These are phyloP conservation scores for Apiospora marii DNA, from an alignment of 2,329 filamentous ascomycete genomes.

Conservation along the genomic window DNA sequence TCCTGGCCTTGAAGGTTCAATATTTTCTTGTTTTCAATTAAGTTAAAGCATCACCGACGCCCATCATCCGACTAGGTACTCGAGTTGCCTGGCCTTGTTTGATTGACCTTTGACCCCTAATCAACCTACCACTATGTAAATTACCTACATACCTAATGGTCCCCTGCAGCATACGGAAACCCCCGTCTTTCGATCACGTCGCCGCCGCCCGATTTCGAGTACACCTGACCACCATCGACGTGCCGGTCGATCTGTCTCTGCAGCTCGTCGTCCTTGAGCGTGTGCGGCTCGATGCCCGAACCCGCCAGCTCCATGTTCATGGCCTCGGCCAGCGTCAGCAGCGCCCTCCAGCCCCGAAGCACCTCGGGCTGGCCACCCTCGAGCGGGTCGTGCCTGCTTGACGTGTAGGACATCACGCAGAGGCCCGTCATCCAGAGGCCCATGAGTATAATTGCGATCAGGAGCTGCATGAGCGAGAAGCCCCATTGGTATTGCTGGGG, in stretches of 20 bases:
- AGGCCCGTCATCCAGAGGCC: background rate
- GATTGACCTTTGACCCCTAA: background rate
- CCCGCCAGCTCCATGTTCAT: constrained; percentile 2
- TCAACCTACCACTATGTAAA: background rate
- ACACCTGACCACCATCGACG: background rate
- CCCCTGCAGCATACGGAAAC: background rate
- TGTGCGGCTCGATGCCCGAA: background rate
- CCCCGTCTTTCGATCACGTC: background rate
- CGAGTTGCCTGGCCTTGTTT: background rate
- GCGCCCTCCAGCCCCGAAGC: background rate
- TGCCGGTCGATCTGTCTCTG: background rate
- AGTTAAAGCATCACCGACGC: background rate
- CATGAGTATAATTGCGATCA: background rate
- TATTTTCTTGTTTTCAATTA: background rate
- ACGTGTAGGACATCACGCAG: background rate
- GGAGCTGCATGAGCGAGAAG: constrained; percentile 4
- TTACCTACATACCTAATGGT: background rate
- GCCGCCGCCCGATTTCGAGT: background rate
- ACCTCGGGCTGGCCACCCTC: constrained; percentile 7
- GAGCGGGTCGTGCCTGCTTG: background rate
- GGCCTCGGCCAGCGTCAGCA: constrained; percentile 13
- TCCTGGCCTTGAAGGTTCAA: background rate
- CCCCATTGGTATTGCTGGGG: constrained; percentile 3
- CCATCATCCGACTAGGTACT: background rate
- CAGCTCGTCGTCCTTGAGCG: background rate